Evolutionary conservation across 2,329 filamentous ascomycete species (phyloP).

Genomic region (Coniochaeta sp.): DNA sequence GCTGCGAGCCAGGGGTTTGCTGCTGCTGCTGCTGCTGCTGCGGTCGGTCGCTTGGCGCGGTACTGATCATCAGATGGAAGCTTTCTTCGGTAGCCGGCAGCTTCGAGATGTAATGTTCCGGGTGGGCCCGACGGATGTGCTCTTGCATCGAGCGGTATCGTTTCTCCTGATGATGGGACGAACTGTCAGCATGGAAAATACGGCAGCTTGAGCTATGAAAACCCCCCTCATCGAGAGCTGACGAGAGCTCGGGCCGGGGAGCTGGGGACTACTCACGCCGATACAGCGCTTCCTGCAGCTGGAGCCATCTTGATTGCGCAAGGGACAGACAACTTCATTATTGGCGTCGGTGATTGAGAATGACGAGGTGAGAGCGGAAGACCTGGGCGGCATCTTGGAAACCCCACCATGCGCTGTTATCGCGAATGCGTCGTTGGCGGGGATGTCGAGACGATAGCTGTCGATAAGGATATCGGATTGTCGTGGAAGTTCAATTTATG

Average conservation of each 20-base stretch:
- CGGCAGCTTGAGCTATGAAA: slow-evolving; percentile 3
- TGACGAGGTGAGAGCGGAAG: slow-evolving; percentile 70
- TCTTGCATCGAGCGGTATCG: slow-evolving; percentile 96
- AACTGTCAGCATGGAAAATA: slow-evolving; percentile 1
- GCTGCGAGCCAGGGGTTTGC: slow-evolving; percentile 23
- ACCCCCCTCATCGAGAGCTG: background rate
- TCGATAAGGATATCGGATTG: slow-evolving; percentile 15
- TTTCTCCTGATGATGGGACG: slow-evolving; percentile 22
- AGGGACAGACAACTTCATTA: slow-evolving; percentile 93
- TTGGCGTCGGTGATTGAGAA: slow-evolving; percentile 89
- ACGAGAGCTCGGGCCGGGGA: background rate
- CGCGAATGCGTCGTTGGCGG: slow-evolving; percentile 8
- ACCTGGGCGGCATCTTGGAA: slow-evolving; percentile 76
- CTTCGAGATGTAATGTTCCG: slow-evolving; percentile 95
- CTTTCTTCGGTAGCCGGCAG: slow-evolving; percentile 96
- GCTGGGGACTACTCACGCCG: slow-evolving; percentile 63
- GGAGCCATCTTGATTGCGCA: slow-evolving; percentile 93
- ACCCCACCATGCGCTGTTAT: slow-evolving; percentile 45
- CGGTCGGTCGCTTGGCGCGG: slow-evolving; percentile 52
- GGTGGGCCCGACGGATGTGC: slow-evolving; percentile 94
- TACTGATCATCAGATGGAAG: slow-evolving; percentile 94
- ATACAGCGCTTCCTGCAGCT: slow-evolving; percentile 96
- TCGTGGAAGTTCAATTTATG: background rate
- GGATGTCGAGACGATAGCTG: slow-evolving; percentile 13
- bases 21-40: slow-evolving; percentile 25